A percentile compares a stretch with the other conserved stretches of the same genome.
Conservation (phyloP, 1,284 basidiomycete species). For the Naganishia sp. region DNA sequence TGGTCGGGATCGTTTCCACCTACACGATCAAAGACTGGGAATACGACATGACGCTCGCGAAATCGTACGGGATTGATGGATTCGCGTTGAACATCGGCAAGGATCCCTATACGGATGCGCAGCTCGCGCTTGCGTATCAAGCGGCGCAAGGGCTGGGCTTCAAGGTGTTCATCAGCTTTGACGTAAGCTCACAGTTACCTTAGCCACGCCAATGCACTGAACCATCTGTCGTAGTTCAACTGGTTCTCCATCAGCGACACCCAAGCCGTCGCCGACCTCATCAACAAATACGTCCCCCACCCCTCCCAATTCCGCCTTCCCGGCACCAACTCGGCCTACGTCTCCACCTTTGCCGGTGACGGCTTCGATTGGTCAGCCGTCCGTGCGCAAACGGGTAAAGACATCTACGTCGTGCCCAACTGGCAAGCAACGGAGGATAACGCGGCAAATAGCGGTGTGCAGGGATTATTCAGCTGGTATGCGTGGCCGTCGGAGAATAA, state of each 20-base stretch:
- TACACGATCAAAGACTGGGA: slow-evolving; percentile 44
- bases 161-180: slow-evolving; percentile 51
- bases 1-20: slow-evolving; percentile 48
- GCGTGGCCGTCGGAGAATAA: slow-evolving; percentile 52
- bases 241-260: slow-evolving; percentile 43
- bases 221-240: slow-evolving; percentile 42
- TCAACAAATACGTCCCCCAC: slow-evolving; percentile 40
- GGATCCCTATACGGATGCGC: slow-evolving; percentile 45
- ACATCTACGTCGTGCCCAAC: slow-evolving; percentile 48
- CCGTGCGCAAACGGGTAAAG: slow-evolving; percentile 36
- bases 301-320: slow-evolving; percentile 45
- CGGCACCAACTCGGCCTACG: slow-evolving; percentile 44
- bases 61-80: slow-evolving; percentile 47
- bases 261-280: slow-evolving; percentile 35
- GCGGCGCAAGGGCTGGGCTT: slow-evolving; percentile 44
- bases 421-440: slow-evolving; percentile 40
- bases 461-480: slow-evolving; percentile 50
- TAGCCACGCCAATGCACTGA: neutral
- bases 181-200: slow-evolving; percentile 33
- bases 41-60: slow-evolving; percentile 46
- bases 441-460: slow-evolving; percentile 39
- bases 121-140: slow-evolving; percentile 48
- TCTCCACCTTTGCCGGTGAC: slow-evolving; percentile 51
- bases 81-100: slow-evolving; percentile 53
- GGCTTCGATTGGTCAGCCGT: slow-evolving; percentile 47